Evolutionary conservation across 345 rosid species (phyloP).

Genomic region (Viola odorata): DNA sequence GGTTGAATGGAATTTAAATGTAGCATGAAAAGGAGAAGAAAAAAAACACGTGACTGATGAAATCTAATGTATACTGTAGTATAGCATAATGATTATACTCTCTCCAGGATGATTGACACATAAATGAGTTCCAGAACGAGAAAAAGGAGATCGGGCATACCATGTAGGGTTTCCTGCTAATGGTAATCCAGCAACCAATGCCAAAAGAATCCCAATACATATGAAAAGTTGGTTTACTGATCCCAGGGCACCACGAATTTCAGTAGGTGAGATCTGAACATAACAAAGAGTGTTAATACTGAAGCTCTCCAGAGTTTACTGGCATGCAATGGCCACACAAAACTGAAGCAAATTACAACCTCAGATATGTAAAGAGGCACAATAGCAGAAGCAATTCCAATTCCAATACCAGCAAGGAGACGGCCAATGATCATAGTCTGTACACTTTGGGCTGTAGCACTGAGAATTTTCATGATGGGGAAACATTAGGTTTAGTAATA

Average conservation of each 20-base stretch:
- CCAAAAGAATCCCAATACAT: slow-evolving; percentile 91
- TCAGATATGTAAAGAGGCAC: slow-evolving; percentile 99
- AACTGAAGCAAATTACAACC: slow-evolving; percentile 36
- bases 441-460: slow-evolving; percentile 85
- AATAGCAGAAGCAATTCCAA: slow-evolving; percentile 92
- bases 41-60: too few species aligned
- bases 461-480: slow-evolving; percentile 20
- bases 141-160: slow-evolving; percentile 31
- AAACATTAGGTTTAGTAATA: slow-evolving; percentile 18
- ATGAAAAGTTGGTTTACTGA: slow-evolving; percentile 95
- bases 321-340: background rate
- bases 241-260: slow-evolving; percentile 95
- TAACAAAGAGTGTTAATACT: slow-evolving; percentile 18
- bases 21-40: too few species aligned
- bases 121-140: background rate
- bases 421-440: slow-evolving; percentile 97
- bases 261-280: slow-evolving; percentile 94
- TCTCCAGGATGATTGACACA: background rate
- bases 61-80: too few species aligned
- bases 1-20: too few species aligned
- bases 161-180: slow-evolving; percentile 83
- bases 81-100: too few species aligned
- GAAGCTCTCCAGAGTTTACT: slow-evolving; percentile 3
- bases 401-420: slow-evolving; percentile 91
- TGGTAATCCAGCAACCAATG: slow-evolving; percentile 94